These are phyloP conservation scores for Sambucus nigra DNA, from an alignment of 129 eudicot species.

Conservation along the genomic window DNA sequence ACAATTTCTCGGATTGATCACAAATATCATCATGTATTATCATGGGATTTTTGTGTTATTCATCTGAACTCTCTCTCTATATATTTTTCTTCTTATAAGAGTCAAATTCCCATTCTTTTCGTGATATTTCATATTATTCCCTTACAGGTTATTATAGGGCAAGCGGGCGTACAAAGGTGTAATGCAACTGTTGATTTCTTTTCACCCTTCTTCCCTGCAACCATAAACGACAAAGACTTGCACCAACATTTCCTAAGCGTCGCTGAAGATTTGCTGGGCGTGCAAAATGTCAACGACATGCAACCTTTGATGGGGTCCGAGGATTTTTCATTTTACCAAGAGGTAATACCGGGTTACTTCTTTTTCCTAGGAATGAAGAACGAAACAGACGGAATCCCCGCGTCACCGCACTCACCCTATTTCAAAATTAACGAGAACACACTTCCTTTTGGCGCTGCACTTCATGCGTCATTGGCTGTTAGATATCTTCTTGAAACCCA, in stretches of 20 bases:
- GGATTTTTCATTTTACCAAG: slow-evolving; percentile 85
- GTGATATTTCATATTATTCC: too few species aligned
- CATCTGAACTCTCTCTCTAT: too few species aligned
- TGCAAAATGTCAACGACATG: slow-evolving; percentile 44
- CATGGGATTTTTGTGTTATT: too few species aligned
- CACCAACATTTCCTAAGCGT: slow-evolving; percentile 50
- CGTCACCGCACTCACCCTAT: slow-evolving; percentile 54
- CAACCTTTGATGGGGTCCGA: slow-evolving; percentile 83
- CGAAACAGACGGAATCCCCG: slow-evolving; percentile 36
- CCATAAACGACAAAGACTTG: slow-evolving; percentile 49
- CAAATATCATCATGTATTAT: too few species aligned
- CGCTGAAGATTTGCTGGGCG: slow-evolving; percentile 57
- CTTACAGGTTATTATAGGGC: slow-evolving; percentile 66
- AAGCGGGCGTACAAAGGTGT: slow-evolving; percentile 91
- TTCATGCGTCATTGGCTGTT: slow-evolving; percentile 76
- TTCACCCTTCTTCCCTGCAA: slow-evolving; percentile 52
- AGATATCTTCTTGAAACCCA: slow-evolving; percentile 43
- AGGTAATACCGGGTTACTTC: slow-evolving; percentile 74
- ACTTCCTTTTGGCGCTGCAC: slow-evolving; percentile 85
- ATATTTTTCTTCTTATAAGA: too few species aligned
- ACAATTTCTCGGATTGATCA: too few species aligned
- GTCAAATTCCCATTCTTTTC: too few species aligned
- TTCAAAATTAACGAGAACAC: slow-evolving; percentile 60
- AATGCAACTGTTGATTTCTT: slow-evolving; percentile 78
- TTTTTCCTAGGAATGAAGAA: slow-evolving; percentile 68